Base-by-base conservation (phyloP, 495 filamentous ascomycete species). In the Xylaria bambusicola region DNA sequence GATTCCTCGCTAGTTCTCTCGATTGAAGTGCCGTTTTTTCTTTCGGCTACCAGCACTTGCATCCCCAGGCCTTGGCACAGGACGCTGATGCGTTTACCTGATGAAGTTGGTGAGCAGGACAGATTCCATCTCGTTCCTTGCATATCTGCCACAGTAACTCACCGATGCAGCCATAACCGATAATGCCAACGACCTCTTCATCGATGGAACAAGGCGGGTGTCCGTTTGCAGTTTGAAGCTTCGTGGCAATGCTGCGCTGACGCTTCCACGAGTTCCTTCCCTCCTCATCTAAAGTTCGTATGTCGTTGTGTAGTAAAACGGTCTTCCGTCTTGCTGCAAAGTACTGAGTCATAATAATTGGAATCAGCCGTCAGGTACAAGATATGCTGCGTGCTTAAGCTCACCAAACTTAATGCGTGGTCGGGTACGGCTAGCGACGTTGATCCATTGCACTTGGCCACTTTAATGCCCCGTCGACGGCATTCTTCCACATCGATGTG, bases 151-250 rank as follows among this genome's bases (percentile, higher is more conserved):
- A 26, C 1, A 23, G 6, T 35, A 1, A 36, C 60, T 21, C 23
- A 70, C 80, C 82, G 24, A 85, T 56, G 26, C 69, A 68, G 6
- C 82, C 82, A 60, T 77, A 75, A 2, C 82, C 82, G 31, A 84
- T 60, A 18, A 84, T 73, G 1, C 76, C 79, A 15, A 79, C 59
- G 5, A 73, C 63, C 62, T 83, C 81, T n/a, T 68, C 73, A 63
- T 46, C 51, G 7, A 24, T 58, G 50, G 57, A 73, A 61, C 74
- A 56, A 5, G 65, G 69, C 3, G 69, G 66, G 15, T 65, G 66
- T 31, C 20, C 53, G 7, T 62, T 62, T 17, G 60, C 60, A 21
- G 29, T 62, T 21, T 53, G 46, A 53, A 62, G 52, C 15, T 51
- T 62, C 12, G 12, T 47, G 9, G 60, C 53, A 24, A 62, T 24